A percentile compares a stretch with the other conserved stretches of the same genome.
These are phyloP conservation scores for Nicotiana undulata DNA, from an alignment of 257 asterid genomes.

Conservation along the genomic window DNA sequence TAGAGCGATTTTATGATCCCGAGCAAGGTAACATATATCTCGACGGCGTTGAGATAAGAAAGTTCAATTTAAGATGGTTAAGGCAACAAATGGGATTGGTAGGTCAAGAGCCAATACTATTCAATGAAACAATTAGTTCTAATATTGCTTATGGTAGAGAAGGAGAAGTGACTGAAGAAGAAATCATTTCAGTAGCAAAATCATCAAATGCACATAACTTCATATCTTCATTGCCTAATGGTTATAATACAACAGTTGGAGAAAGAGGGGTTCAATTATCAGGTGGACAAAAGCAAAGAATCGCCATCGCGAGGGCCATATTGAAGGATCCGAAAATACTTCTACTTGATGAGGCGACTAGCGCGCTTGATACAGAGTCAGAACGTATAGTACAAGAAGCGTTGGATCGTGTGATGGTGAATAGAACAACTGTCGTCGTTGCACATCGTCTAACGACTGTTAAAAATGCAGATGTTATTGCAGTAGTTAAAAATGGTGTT, in stretches of 20 bases:
- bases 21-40: constrained; percentile 11
- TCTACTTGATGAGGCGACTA: constrained; percentile 48
- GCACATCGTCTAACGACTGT: constrained; percentile 35
- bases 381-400: constrained; percentile 38
- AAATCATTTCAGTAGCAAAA: constrained; percentile 14
- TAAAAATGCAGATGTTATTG: constrained; percentile 26
- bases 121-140: constrained; percentile 17
- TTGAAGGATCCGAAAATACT: constrained; percentile 37
- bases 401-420: constrained; percentile 27
- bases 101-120: constrained; percentile 19
- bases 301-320: constrained; percentile 42
- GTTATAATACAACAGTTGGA: constrained; percentile 41
- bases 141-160: constrained; percentile 17
- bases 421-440: constrained; percentile 22
- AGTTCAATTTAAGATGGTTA: constrained; percentile 16
- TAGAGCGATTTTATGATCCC: constrained; percentile 19
- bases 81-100: constrained; percentile 26
- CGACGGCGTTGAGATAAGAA: constrained; percentile 13
- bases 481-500: constrained; percentile 31
- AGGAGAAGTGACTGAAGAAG: constrained; percentile 13
- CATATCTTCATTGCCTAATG: constrained; percentile 22
- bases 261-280: constrained; percentile 40
- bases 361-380: constrained; percentile 46
- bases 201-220: constrained; percentile 22
- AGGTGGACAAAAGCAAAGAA: constrained; percentile 50